Base-by-base conservation (phyloP, 805 yeast species). In the Saccharomycopsis fibuligera region DNA sequence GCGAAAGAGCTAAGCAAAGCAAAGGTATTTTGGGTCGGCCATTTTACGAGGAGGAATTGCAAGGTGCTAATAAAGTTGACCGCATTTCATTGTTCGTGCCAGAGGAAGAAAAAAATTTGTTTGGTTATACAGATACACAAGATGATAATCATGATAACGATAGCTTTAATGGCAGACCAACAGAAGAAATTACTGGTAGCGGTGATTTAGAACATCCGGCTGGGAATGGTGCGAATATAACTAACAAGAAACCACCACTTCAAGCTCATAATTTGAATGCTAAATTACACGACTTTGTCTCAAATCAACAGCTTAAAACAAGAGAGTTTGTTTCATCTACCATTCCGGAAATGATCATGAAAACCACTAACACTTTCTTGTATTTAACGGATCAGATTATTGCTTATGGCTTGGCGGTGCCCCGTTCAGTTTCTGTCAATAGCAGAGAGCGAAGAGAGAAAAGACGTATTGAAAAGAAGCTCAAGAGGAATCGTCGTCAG, bases 11-110 rank as follows among this genome's bases (percentile, higher is more conserved):
- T 14, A 73, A 74, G 47, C 90, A 85, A 57, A 78, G 79, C 38
- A 81, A 79, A 51, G 86, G 91, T 5, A 75, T 86, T 4, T 61
- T 87, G 35, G 96, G 96, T 1, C 68, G 95, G 51, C 79, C 80
- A 16, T 76, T 84, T 39, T 83, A 78, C 59, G 91, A 83, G 54
- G 90, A 83, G 48, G 88, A 81, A 47, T 63, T 65, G 45, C 56
- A 55, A 43, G 56, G 57, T 6, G 33, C 36, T n/a, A 53, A 53
- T 33, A 50, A 50, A 22, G 49, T 53, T 35, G 54, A 50, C 45
- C n/a, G 54, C 21, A 27, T 50, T 3, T 43, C 52, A 10, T 37
- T 50, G 17, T 50, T 50, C 24, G 44, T 50, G 5, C 50, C 50
- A 4, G 50, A 47, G 25, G 27, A 44, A 33, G 50, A 47, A 30